Evolutionary conservation across 2,329 filamentous ascomycete genomes (phyloP).

Genomic region (Mycosphaerella arachidis): DNA sequence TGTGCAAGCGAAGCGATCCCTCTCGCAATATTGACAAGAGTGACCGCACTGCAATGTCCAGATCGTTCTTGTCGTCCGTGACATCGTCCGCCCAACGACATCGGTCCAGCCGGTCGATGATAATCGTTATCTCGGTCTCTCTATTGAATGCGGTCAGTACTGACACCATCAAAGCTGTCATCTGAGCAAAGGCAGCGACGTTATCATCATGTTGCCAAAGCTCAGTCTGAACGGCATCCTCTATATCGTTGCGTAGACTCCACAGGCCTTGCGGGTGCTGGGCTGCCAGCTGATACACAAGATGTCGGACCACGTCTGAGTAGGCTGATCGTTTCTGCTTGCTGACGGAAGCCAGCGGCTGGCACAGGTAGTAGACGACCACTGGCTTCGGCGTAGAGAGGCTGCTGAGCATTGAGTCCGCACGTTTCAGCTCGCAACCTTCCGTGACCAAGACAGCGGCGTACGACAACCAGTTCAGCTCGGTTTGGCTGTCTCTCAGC

Average conservation of each 20-base stretch:
- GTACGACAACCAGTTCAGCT: slow-evolving; percentile 3
- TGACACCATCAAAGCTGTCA: background rate
- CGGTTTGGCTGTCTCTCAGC: background rate
- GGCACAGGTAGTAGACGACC: too few relatives aligned
- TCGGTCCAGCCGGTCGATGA: slow-evolving; percentile 1
- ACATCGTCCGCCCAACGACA: background rate
- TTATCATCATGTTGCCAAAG: background rate
- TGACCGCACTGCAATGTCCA: background rate
- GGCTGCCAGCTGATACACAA: slow-evolving; percentile 2
- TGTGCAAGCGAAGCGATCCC: background rate
- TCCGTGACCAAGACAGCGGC: background rate
- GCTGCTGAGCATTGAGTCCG: too few relatives aligned
- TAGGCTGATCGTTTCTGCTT: background rate
- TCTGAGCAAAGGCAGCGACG: background rate
- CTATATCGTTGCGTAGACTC: background rate
- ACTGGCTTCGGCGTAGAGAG: too few relatives aligned
- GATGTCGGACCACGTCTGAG: background rate
- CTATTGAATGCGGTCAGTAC: background rate
- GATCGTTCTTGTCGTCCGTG: background rate
- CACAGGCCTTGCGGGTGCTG: background rate
- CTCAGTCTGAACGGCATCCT: background rate
- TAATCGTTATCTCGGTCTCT: background rate
- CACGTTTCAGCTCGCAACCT: background rate
- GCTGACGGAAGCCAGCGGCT: too few relatives aligned
- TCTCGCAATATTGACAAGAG: background rate